Evolutionary conservation across 352 stramenopile species (phyloP), one percentile per base, ranked within the genome.

Genomic region (Pythium chondricola): DNA sequence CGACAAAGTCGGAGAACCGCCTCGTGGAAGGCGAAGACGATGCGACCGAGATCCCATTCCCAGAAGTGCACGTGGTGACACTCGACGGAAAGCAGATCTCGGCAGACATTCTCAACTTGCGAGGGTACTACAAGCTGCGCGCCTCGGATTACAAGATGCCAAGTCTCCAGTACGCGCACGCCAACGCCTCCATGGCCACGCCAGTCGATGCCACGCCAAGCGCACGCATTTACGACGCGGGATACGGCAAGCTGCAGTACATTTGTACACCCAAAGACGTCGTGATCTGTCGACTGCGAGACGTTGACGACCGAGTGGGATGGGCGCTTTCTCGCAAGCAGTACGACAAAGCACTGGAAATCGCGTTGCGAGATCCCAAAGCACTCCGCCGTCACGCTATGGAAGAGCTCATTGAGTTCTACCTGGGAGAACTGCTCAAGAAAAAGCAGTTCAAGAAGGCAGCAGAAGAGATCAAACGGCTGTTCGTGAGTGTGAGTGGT

Each of bases 31-130:
- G 81, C 1, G 81, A 92, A 69, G 81, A 75, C 0, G 76, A 88
- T 24, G 68, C 61, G 0, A 73, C 59, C 0, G 76, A 88, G 49
- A 88, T 88, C 61, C 78, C 82, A 13, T 88, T 85, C 43, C 82
- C 82, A 27, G 82, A 93, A 43, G 65, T 93, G 21, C 82, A 93
- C 42, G 78, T 98, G 22, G 90, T 95, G 2, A 85, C 94, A 22
- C 48, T 95, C 1, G 60, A 92, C 48, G 93, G 93, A 3, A 87
- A 85, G 22, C 65, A 84, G 49, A 74, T 98, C n/a, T 90, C 76
- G 17, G 78, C 79, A 1, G 82, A 90, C 48, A 74, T 90, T 20
- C 33, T 93, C 16, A 81, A 85, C 38, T 57, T 93, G 14, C 74
- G 76, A 46, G 76, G 78, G 4, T 90, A 90, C 53, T 66, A 87